Conservation (phyloP, 2,329 filamentous ascomycete genomes). For the Fusarium nelsonii region DNA sequence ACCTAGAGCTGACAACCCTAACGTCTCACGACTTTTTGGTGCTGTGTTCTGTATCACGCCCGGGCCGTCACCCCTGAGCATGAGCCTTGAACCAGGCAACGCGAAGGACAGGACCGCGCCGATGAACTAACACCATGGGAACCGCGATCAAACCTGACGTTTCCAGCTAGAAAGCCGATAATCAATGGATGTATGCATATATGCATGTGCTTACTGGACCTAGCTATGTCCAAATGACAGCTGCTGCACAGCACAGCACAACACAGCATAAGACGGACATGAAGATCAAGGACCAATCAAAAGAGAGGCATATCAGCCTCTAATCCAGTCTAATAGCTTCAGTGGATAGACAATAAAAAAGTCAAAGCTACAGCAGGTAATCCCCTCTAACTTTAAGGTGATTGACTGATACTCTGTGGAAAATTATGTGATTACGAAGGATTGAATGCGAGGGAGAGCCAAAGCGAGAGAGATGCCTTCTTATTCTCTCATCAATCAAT, state of each 20-base stretch:
- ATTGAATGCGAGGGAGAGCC: slow-evolving; percentile 19
- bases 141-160: slow-evolving; percentile 20
- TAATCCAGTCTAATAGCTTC: slow-evolving; percentile 19
- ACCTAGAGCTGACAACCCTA: slow-evolving; percentile 34
- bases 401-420: slow-evolving; percentile 10
- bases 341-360: slow-evolving; percentile 28
- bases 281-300: slow-evolving; percentile 17
- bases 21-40: slow-evolving; percentile 41
- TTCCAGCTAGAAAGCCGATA: slow-evolving; percentile 31
- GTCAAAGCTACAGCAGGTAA: slow-evolving; percentile 1
- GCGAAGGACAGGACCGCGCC: slow-evolving; percentile 28
- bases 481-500: not conserved
- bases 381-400: not conserved
- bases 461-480: slow-evolving; percentile 15
- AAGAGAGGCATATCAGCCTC: slow-evolving; percentile 5
- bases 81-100: slow-evolving; percentile 32
- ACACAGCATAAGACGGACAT: slow-evolving; percentile 11
- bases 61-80: slow-evolving; percentile 42
- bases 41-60: slow-evolving; percentile 31
- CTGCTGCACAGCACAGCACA: slow-evolving; percentile 24
- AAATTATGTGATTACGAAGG: slow-evolving; percentile 5
- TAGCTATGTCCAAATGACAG: slow-evolving; percentile 35
- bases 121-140: slow-evolving; percentile 30
- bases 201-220: not conserved
- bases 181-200: slow-evolving; percentile 13